Evolutionary conservation across 768 basidiomycete species (phyloP).

Genomic region (Melanogaster broomeanus): DNA sequence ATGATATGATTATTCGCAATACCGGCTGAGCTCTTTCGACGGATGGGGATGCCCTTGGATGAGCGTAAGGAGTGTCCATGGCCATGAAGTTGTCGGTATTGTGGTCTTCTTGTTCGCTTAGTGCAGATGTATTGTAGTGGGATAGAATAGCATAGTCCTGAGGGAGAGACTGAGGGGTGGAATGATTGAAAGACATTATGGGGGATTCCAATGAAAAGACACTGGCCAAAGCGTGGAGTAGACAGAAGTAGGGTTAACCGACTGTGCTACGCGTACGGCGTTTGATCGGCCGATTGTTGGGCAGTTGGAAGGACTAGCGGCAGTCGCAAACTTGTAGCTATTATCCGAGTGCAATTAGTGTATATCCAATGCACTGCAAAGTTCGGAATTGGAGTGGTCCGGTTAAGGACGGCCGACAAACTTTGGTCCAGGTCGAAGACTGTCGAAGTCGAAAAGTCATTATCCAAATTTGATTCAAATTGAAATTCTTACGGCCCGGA

Average conservation of each 20-base stretch:
- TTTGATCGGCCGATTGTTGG: too few species aligned
- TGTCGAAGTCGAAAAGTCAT: too few species aligned
- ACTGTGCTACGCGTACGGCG: too few species aligned
- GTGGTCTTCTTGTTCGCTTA: conserved; percentile 1
- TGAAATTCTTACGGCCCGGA: too few species aligned
- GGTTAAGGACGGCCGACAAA: too few species aligned
- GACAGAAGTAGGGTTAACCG: not conserved
- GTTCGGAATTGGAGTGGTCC: too few species aligned
- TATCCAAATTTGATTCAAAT: too few species aligned
- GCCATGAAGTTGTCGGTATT: conserved; percentile 3
- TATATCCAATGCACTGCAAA: too few species aligned
- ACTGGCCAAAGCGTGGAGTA: not conserved
- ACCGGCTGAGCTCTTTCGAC: not conserved
- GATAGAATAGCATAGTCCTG: conserved; percentile 68
- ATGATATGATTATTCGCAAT: not conserved
- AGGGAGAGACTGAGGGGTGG: conserved; percentile 46
- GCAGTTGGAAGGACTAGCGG: too few species aligned
- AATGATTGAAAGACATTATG: conserved; percentile 19
- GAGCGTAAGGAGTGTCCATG: conserved; percentile 10
- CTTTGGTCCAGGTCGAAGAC: too few species aligned
- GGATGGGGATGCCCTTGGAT: conserved; percentile 20
- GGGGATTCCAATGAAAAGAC: not conserved
- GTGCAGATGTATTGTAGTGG: conserved; percentile 41
- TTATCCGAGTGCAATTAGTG: too few species aligned
- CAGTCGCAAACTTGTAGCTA: too few species aligned